Conservation (phyloP, 2,329 filamentous ascomycete genomes). For the Scedosporium boydii region DNA sequence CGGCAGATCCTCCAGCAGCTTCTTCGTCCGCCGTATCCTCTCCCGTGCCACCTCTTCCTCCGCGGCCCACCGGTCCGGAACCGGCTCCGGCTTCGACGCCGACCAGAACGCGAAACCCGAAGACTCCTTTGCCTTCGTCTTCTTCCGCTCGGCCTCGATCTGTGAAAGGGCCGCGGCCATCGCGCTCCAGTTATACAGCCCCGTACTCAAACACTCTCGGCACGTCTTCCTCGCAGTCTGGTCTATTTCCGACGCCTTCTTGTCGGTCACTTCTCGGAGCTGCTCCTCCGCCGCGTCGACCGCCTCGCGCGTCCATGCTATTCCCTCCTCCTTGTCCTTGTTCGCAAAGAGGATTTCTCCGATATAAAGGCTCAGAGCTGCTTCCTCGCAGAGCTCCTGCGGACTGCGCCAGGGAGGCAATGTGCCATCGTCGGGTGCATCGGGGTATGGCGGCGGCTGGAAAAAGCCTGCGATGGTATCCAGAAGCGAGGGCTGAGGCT, state of each 20-base stretch:
- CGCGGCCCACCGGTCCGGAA: slow-evolving; percentile 40
- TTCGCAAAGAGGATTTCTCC: slow-evolving; percentile 83
- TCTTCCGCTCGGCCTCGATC: slow-evolving; percentile 32
- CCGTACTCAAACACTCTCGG: slow-evolving; percentile 65
- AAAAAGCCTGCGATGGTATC: slow-evolving; percentile 15
- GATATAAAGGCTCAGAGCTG: slow-evolving; percentile 78
- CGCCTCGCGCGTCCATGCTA: slow-evolving; percentile 84
- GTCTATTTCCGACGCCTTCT: slow-evolving; percentile 11
- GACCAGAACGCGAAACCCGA: slow-evolving; percentile 25
- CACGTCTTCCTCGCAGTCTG: slow-evolving; percentile 45
- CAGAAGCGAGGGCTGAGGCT: slow-evolving; percentile 3
- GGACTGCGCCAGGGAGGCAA: slow-evolving; percentile 54
- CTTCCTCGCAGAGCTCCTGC: slow-evolving; percentile 70
- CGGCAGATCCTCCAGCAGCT: slow-evolving; percentile 40
- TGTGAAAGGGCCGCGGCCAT: slow-evolving; percentile 64
- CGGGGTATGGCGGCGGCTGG: slow-evolving; percentile 54
- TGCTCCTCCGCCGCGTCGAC: slow-evolving; percentile 71
- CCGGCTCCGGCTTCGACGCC: slow-evolving; percentile 24
- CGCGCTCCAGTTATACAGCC: slow-evolving; percentile 69
- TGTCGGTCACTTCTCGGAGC: slow-evolving; percentile 29
- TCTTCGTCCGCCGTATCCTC: slow-evolving; percentile 37
- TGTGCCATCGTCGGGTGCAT: slow-evolving; percentile 61
- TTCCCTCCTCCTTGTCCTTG: slow-evolving; percentile 52
- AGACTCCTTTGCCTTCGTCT: slow-evolving; percentile 13
- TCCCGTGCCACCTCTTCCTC: slow-evolving; percentile 47